Conservation (phyloP, 1,284 basidiomycete genomes). For the Cryptococcus jaspeensis region DNA sequence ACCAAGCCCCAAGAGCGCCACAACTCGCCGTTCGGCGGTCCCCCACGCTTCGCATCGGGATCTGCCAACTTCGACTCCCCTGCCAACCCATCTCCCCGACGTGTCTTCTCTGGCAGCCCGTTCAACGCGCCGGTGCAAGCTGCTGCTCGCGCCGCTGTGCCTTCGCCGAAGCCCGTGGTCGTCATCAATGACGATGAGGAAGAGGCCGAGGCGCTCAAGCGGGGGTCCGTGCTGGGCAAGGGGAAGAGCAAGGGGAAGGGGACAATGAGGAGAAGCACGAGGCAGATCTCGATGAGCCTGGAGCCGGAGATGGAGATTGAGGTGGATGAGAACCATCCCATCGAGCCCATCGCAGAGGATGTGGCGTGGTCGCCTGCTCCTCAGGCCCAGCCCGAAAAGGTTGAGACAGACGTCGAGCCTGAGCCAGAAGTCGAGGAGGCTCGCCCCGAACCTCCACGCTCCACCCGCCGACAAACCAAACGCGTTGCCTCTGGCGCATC, state of each 20-base stretch:
- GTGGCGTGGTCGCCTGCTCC: conserved; percentile 1
- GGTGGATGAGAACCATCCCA: conserved; percentile 6
- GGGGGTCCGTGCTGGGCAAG: conserved; percentile 1
- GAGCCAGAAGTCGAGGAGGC: too few species aligned
- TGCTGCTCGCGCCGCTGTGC: conserved; percentile 10
- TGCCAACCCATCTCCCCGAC: conserved; percentile 10
- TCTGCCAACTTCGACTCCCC: conserved; percentile 2
- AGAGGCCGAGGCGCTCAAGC: conserved; percentile 1
- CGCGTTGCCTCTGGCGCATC: conserved; percentile 4
- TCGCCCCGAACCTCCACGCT: conserved; percentile 6
- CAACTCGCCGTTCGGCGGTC: conserved; percentile 40
- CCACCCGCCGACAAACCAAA: conserved; percentile 3
- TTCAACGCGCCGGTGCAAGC: conserved; percentile 25
- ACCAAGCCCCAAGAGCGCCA: not conserved
- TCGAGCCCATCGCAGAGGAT: conserved; percentile 8
- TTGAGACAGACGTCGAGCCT: not conserved
- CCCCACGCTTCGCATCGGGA: conserved; percentile 39
- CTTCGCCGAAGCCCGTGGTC: conserved; percentile 18
- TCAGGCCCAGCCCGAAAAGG: not conserved
- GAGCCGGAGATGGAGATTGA: conserved; percentile 4
- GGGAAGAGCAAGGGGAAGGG: not conserved
- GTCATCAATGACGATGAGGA: conserved; percentile 39
- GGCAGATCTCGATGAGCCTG: not conserved
- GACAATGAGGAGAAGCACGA: not conserved
- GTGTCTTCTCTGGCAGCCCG: conserved; percentile 30